phyloP scores from a whole-genome alignment of 257 asterid species.

The Salvia rosmarinus region DNA sequence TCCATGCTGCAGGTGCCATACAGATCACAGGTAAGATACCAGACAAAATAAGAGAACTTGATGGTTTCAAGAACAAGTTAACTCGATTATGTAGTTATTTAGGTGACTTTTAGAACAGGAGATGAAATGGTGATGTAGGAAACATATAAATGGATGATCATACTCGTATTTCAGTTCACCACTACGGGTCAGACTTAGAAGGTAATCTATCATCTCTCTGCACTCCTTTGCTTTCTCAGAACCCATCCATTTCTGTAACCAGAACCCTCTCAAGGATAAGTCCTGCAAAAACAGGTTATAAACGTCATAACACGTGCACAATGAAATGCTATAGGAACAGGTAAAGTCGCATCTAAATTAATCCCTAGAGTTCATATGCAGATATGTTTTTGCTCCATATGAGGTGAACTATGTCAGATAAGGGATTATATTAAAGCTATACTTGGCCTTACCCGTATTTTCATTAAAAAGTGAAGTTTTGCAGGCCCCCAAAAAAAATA shows the following conservation, averaged over 20 bases:
- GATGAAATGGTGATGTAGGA: background rate
- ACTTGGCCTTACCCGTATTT: too few species aligned
- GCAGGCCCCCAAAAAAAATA: too few species aligned
- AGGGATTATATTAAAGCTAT: too few species aligned
- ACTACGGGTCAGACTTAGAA: conserved; percentile 60
- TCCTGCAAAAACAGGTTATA: conserved; percentile 54
- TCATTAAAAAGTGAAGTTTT: too few species aligned
- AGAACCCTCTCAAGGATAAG: conserved; percentile 87
- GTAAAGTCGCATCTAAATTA: background rate
- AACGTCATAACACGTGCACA: background rate
- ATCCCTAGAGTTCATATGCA: background rate
- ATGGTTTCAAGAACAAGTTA: background rate
- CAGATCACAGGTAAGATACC: background rate
- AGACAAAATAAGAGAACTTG: background rate
- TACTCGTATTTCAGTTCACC: conserved; percentile 89
- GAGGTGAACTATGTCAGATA: too few species aligned
- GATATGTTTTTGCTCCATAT: background rate
- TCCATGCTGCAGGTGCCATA: conserved; percentile 68
- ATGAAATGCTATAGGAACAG: too few species aligned
- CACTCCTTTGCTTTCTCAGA: conserved; percentile 69
- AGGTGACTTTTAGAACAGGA: background rate
- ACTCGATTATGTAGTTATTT: background rate
- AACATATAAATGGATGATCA: conserved; percentile 14
- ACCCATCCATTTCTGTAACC: conserved; percentile 88
- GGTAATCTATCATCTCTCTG: conserved; percentile 73